A percentile compares a stretch with the other conserved stretches of the same genome.
Evolutionary conservation across 257 asterid species (phyloP).

Genomic region (Perilla frutescens): DNA sequence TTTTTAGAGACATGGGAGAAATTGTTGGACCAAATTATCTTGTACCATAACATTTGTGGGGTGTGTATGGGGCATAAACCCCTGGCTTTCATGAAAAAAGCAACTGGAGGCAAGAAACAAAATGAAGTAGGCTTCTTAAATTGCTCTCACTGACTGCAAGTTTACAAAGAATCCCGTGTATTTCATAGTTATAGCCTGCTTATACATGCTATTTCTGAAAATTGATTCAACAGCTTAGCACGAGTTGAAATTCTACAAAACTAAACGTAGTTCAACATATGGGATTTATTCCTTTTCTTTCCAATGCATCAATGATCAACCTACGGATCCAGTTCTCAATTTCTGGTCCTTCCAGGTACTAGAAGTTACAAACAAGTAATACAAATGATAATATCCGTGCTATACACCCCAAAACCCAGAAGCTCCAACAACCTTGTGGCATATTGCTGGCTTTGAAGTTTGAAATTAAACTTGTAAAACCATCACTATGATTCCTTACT

Average conservation of each 20-base stretch:
- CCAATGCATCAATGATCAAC: not conserved
- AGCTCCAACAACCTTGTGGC: slow-evolving; percentile 1
- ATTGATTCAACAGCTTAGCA: not conserved
- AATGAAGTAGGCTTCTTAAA: not conserved
- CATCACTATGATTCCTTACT: slow-evolving; percentile 8
- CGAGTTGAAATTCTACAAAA: not conserved
- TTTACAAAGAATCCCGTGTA: not conserved
- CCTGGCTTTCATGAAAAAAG: not conserved
- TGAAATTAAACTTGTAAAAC: not conserved
- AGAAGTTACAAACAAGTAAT: not conserved
- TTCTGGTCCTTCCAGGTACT: not conserved
- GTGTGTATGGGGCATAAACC: not conserved
- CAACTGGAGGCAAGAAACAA: not conserved
- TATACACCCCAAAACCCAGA: not conserved
- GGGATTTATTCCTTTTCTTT: not conserved
- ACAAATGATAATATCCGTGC: not conserved
- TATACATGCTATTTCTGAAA: not conserved
- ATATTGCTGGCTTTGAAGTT: not conserved
- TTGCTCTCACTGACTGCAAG: not conserved
- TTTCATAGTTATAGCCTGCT: not conserved
- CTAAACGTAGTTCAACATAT: not conserved
- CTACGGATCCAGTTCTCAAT: not conserved
- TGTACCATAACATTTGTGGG: too few species aligned
- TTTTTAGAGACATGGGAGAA: not conserved
- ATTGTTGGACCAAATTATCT: too few species aligned